phyloP scores from a whole-genome alignment of 1,284 basidiomycete genomes.

The Vanrija sp. region DNA sequence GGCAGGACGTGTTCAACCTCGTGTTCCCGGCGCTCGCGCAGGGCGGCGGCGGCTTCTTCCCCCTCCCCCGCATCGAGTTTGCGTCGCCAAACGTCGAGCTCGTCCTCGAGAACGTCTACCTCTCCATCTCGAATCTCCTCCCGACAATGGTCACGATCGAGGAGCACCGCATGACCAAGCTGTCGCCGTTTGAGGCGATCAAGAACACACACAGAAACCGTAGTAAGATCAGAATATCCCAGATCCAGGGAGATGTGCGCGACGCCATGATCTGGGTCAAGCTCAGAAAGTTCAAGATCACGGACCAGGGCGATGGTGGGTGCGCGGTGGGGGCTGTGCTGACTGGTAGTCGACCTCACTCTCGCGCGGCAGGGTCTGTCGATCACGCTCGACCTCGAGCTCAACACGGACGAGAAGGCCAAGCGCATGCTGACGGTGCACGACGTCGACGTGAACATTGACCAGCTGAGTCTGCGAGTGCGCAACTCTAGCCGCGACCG shows the following conservation, averaged over 20 bases:
- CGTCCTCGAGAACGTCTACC: constrained; percentile 13
- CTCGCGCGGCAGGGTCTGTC: constrained; percentile 8
- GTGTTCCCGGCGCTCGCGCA: background rate
- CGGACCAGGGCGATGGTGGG: constrained; percentile 8
- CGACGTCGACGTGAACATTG: constrained; percentile 6
- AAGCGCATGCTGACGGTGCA: background rate
- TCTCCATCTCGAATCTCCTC: constrained; percentile 11
- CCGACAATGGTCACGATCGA: constrained; percentile 7
- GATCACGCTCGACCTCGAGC: constrained; percentile 6
- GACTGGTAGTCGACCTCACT: constrained; percentile 3
- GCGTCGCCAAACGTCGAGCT: constrained; percentile 7
- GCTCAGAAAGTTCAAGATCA: constrained; percentile 1
- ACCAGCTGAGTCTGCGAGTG: constrained; percentile 1
- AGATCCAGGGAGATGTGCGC: constrained; percentile 14
- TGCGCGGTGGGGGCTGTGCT: background rate
- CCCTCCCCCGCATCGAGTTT: constrained; percentile 12
- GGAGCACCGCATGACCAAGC: constrained; percentile 1
- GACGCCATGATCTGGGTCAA: constrained; percentile 1
- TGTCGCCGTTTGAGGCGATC: constrained; percentile 6
- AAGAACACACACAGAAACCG: too few species aligned
- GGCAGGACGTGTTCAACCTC: constrained; percentile 6
- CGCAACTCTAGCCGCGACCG: constrained; percentile 1
- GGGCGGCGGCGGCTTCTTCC: constrained; percentile 5
- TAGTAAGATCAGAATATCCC: background rate
- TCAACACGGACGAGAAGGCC: constrained; percentile 1